Evolutionary conservation across 805 yeast species (phyloP), one percentile per base, ranked within the genome.

Genomic region (Jamesozyma spencerorum): DNA sequence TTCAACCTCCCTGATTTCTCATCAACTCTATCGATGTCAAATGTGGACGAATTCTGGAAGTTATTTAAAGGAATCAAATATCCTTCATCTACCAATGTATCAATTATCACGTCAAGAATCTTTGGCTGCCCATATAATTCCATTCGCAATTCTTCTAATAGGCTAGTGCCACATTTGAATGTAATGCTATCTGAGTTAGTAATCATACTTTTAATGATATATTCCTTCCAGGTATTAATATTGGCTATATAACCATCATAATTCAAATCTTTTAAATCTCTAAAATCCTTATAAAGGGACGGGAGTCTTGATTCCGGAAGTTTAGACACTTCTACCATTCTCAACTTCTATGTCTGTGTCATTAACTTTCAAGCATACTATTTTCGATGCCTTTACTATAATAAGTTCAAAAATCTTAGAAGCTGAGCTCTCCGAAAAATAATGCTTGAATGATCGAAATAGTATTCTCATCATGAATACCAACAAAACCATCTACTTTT

Each of bases 231-330:
- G 5, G 65, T 62, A 18, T 52, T 49, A 33, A 66, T 46, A 41
- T 67, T 67, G 7, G 70, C 71, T 29, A 53, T 57, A 34, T 58
- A 67, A 1, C 71, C 71, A n/a, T 67, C 71, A 10, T 60, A 60
- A 43, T 67, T 67, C 17, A 60, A 47, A 15, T 65, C 65, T 32
- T 58, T 50, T 28, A 65, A 48, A 30, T 53, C 54, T 34, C 64
- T 53, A 44, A 65, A 65, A 44, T 65, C 70, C 3, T 63, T 63
- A 44, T 66, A 67, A 1, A 67, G 53, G 4, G 71, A 67, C 32
- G 48, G 54, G 14, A 66, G 42, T 24, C 71, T 54, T 5, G 70
- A 63, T 56, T 45, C 55, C 18, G 63, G 58, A 14, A 60, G 41
- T 24, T 46, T 42, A n/a, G 40, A 40, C 4, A 5, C 15, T 14